Base-by-base conservation (phyloP, 2,329 filamentous ascomycete species). In the Ambrosiella xylebori region DNA sequence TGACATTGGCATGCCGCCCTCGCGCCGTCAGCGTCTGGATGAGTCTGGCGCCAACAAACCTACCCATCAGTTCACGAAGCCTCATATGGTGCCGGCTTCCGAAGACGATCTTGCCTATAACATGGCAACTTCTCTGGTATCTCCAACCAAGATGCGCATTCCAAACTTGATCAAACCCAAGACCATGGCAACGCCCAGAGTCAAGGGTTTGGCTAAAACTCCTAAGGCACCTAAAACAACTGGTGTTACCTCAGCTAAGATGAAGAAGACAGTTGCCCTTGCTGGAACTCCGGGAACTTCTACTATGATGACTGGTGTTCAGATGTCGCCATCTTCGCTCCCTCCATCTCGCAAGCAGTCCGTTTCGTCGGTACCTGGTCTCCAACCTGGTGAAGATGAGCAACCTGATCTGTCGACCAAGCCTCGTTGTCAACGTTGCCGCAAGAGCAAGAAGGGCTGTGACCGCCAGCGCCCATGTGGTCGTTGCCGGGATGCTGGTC, bases 401-500 rank as follows among this genome's bases (percentile, higher is more conserved):
- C 76, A 95, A 54, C 93, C 90, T 2, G 91, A 98, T 65, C 74
- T 97, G 17, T 96, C 91, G 0, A 90, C 86, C 63, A 96, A 97
- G 73, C 93, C 93, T 59, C 89, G 93, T 62, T 98, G 93, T 75
- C 93, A 98, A 70, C 86, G 93, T 60, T 98, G 93, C 76, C 86
- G 93, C 66, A 98, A 98, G 80, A 97, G 91, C 74, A 98, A 98
- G 78, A 98, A 98, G 73, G 93, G 93, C 11, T 98, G 93, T 68
- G 93, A 98, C 73, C 85, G 93, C 60, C 93, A 97, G 71, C 84
- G 93, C 44, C 93, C 93, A 36, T 98, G 93, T 67, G 88, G 89
- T 58, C 82, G 93, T 62, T 98, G 93, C 80, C 88, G 89, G 69
- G 93, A 98, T 71, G 93, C 93, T 49, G 93, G 93, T 17, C 88